Conservation (phyloP, 2,329 filamentous ascomycete species). For the Sclerotinia minor region DNA sequence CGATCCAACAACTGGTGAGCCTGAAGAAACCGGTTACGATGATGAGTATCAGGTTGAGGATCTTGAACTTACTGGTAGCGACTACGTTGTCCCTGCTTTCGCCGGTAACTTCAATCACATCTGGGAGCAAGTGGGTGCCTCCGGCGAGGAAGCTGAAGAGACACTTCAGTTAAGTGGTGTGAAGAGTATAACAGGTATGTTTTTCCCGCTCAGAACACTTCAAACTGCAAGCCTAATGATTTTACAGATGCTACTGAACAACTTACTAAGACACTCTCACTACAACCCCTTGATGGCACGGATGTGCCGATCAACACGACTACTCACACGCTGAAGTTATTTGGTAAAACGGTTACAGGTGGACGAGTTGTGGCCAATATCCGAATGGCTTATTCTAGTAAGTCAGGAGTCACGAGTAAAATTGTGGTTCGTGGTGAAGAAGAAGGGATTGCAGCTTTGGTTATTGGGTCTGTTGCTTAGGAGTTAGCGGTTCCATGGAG, state of each 20-base stretch:
- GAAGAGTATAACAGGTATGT: conserved; percentile 84
- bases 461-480: conserved; percentile 76
- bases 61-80: conserved; percentile 84
- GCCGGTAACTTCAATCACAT: conserved; percentile 93
- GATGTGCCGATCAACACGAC: conserved; percentile 85
- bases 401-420: conserved; percentile 94
- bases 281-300: conserved; percentile 92
- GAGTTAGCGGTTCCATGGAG: conserved; percentile 35
- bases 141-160: conserved; percentile 86
- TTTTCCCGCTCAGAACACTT: background rate
- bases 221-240: conserved; percentile 34
- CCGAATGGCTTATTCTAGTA: conserved; percentile 90
- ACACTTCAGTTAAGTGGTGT: conserved; percentile 84
- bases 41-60: conserved; percentile 98
- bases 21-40: conserved; percentile 89
- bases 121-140: conserved; percentile 90
- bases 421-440: conserved; percentile 91
- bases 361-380: conserved; percentile 85
- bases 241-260: conserved; percentile 82
- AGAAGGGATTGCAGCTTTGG: conserved; percentile 80
- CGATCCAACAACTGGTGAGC: conserved; percentile 88
- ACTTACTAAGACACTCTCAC: conserved; percentile 78
- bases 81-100: conserved; percentile 92
- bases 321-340: conserved; percentile 91
- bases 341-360: conserved; percentile 91